Conservation (phyloP, 2,329 filamentous ascomycete genomes). For the Pseudogymnoascus sp. region DNA sequence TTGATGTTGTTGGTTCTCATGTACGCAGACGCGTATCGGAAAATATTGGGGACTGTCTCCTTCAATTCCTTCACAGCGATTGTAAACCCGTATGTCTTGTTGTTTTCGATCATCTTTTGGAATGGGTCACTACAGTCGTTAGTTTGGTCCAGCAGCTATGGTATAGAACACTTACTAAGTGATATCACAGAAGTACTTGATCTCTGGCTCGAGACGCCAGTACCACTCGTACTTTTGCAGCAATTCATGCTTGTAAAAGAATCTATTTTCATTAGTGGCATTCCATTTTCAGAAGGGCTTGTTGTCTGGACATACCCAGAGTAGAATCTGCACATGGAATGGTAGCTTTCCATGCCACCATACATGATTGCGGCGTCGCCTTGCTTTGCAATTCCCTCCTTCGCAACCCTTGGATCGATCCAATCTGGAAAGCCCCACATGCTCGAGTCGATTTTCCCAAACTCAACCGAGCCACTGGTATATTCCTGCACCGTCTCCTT, state of each 20-base stretch:
- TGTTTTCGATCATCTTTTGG: slow-evolving; percentile 82
- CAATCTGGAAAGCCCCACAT: slow-evolving; percentile 98
- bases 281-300: neutral
- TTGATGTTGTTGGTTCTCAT: slow-evolving; percentile 86
- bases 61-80: slow-evolving; percentile 97
- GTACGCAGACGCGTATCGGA: slow-evolving; percentile 96
- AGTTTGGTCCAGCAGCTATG: slow-evolving; percentile 20
- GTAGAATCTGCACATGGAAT: slow-evolving; percentile 99
- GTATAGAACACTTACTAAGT: slow-evolving; percentile 64
- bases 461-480: slow-evolving; percentile 81
- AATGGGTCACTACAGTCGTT: slow-evolving; percentile 70
- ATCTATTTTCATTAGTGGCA: slow-evolving; percentile 41
- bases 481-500: slow-evolving; percentile 82
- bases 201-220: slow-evolving; percentile 97
- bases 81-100: slow-evolving; percentile 98
- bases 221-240: slow-evolving; percentile 99
- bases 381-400: slow-evolving; percentile 93
- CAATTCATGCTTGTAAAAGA: slow-evolving; percentile 96
- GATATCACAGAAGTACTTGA: slow-evolving; percentile 99
- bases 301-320: slow-evolving; percentile 61
- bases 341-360: slow-evolving; percentile 96
- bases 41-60: slow-evolving; percentile 97
- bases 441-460: slow-evolving; percentile 80
- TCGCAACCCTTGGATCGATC: slow-evolving; percentile 88
- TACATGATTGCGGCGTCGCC: slow-evolving; percentile 99